Percentiles rank a stretch among this genome's conserved stretches.
Evolutionary conservation across 345 rosid genomes (phyloP).

Genomic region (Hibiscus syriacus): DNA sequence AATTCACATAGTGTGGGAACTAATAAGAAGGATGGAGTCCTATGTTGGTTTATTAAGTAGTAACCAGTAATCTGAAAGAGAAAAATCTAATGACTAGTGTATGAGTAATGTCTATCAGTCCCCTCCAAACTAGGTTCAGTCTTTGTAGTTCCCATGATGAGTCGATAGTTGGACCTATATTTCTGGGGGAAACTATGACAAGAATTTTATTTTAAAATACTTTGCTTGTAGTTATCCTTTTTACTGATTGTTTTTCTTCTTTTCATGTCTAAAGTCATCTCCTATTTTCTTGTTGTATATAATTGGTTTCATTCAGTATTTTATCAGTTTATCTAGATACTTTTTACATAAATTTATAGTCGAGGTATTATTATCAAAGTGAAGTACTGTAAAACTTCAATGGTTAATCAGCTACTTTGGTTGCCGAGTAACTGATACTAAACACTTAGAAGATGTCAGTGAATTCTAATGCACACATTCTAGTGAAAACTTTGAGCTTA

Average conservation of each 20-base stretch:
- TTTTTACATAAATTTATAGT: neutral
- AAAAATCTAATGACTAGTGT: neutral
- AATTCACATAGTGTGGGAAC: neutral
- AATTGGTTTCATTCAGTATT: neutral
- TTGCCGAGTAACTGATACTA: neutral
- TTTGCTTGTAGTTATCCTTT: neutral
- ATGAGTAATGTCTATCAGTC: neutral
- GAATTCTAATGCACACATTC: neutral
- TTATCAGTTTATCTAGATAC: neutral
- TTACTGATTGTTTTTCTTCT: neutral
- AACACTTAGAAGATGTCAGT: neutral
- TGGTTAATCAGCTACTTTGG: neutral
- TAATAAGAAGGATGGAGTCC: slow-evolving; percentile 1
- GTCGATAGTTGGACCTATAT: neutral
- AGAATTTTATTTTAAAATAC: neutral
- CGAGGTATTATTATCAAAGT: neutral
- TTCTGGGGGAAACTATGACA: neutral
- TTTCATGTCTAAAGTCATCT: neutral
- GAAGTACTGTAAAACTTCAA: neutral
- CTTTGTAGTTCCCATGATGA: slow-evolving; percentile 1
- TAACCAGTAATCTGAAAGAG: neutral
- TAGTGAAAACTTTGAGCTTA: neutral
- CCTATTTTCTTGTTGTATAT: neutral
- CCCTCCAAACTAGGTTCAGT: neutral
- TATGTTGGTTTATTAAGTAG: neutral